phyloP scores from a whole-genome alignment of 306 rosid genomes.

The Quercus suber region DNA sequence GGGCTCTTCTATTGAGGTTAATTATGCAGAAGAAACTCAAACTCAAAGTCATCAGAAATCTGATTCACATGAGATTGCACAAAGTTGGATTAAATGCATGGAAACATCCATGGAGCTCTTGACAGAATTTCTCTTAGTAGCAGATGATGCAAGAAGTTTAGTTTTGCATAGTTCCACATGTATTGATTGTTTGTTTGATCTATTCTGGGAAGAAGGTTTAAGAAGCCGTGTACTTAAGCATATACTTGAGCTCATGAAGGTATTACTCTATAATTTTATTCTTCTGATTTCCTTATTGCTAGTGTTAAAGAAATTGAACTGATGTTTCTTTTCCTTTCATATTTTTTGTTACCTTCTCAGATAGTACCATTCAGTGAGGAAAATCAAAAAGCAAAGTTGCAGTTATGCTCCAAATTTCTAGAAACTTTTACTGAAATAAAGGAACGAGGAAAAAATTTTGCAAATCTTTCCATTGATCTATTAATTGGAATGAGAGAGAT shows the following conservation, averaged over 20 bases:
- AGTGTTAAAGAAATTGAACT: conserved; percentile 7
- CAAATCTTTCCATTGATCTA: conserved; percentile 71
- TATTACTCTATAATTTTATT: conserved; percentile 25
- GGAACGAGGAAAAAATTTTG: conserved; percentile 68
- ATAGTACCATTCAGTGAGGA: conserved; percentile 61
- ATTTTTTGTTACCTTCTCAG: conserved; percentile 39
- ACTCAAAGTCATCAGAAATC: conserved; percentile 32
- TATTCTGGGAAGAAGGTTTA: conserved; percentile 89
- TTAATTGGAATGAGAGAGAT: conserved; percentile 80
- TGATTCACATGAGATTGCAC: conserved; percentile 35
- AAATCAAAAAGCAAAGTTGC: conserved; percentile 74
- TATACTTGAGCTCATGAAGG: conserved; percentile 91
- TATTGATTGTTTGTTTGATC: conserved; percentile 77
- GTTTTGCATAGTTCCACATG: conserved; percentile 61
- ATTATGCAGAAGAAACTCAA: conserved; percentile 25
- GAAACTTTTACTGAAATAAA: conserved; percentile 84
- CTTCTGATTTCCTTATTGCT: conserved; percentile 15
- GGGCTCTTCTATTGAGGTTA: conserved; percentile 33
- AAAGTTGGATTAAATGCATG: conserved; percentile 58
- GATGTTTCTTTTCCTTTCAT: conserved; percentile 14
- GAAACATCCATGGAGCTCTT: conserved; percentile 66
- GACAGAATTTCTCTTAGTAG: conserved; percentile 50
- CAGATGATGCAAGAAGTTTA: conserved; percentile 66
- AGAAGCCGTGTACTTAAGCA: conserved; percentile 66
- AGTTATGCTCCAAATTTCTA: conserved; percentile 81